Percentiles rank a stretch among this genome's conserved stretches.
Conservation (phyloP, 257 asterid species). For the Solanum megistacrolobum region DNA sequence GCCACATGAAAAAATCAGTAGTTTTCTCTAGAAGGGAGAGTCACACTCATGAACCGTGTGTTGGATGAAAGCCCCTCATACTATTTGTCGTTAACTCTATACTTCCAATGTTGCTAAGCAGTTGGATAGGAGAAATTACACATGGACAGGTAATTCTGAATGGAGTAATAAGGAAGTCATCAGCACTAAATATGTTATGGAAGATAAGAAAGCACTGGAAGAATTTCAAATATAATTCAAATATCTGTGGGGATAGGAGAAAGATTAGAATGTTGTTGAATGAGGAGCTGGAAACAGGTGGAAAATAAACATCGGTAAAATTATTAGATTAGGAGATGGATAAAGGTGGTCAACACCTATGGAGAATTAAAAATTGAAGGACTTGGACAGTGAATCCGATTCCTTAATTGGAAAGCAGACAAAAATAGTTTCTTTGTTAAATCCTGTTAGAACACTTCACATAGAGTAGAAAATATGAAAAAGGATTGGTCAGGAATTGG, state of each 20-base stretch:
- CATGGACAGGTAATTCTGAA: not conserved
- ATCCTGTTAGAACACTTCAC: not conserved
- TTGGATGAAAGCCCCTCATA: not conserved
- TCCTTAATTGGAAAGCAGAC: not conserved
- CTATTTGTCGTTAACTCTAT: not conserved
- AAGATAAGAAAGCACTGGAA: not conserved
- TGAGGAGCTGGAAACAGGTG: not conserved
- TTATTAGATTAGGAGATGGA: not conserved
- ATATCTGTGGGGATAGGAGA: not conserved
- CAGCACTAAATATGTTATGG: not conserved
- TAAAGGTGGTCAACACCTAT: not conserved
- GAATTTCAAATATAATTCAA: not conserved
- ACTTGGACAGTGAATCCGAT: not conserved
- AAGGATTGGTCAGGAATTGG: not conserved
- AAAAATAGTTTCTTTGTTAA: not conserved
- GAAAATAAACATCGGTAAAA: not conserved
- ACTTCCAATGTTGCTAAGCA: not conserved
- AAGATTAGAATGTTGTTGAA: not conserved
- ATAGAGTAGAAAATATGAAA: not conserved
- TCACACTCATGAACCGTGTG: not conserved
- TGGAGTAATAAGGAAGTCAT: not conserved
- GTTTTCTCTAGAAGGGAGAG: not conserved
- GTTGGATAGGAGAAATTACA: not conserved
- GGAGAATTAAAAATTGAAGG: not conserved
- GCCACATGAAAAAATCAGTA: not conserved